These are phyloP conservation scores for Hypoxylon sp. DNA, from an alignment of 2,329 filamentous ascomycete genomes.

Conservation along the genomic window DNA sequence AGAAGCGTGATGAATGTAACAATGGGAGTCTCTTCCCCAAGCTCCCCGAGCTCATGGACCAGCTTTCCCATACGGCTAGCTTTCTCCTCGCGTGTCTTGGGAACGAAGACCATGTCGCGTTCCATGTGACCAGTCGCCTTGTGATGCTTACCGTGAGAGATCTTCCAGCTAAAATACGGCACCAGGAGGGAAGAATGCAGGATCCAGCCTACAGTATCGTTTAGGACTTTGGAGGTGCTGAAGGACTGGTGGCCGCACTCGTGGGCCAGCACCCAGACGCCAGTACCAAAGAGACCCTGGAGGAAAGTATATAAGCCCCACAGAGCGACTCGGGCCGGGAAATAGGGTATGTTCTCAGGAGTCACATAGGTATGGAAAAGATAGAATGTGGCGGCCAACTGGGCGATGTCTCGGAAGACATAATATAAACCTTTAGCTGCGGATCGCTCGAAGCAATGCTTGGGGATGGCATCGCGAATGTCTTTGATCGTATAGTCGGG, in stretches of 20 bases:
- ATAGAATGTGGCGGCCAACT: slow-evolving; percentile 83
- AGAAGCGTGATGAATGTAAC: slow-evolving; percentile 81
- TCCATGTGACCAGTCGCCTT: slow-evolving; percentile 98
- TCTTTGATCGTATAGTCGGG: slow-evolving; percentile 98
- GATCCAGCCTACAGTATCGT: slow-evolving; percentile 93
- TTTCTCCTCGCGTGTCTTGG: slow-evolving; percentile 87
- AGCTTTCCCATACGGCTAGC: slow-evolving; percentile 81
- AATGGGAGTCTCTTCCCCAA: slow-evolving; percentile 95
- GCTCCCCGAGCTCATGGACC: slow-evolving; percentile 85
- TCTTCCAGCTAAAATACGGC: slow-evolving; percentile 99
- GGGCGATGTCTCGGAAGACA: slow-evolving; percentile 84
- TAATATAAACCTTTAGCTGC: slow-evolving; percentile 82
- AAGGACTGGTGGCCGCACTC: slow-evolving; percentile 98
- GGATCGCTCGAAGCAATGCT: slow-evolving; percentile 95
- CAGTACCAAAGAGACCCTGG: slow-evolving; percentile 94
- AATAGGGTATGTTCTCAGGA: slow-evolving; percentile 83
- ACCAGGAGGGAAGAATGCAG: slow-evolving; percentile 90
- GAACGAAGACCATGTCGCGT: slow-evolving; percentile 99
- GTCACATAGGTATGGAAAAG: slow-evolving; percentile 92
- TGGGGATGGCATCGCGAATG: slow-evolving; percentile 95
- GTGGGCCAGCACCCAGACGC: slow-evolving; percentile 96
- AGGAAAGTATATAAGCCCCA: slow-evolving; percentile 80
- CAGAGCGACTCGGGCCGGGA: slow-evolving; percentile 73
- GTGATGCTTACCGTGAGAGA: slow-evolving; percentile 99
- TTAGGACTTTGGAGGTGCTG: slow-evolving; percentile 90